Conservation (phyloP, 2,329 filamentous ascomycete genomes). For the Monilinia fructigena region DNA sequence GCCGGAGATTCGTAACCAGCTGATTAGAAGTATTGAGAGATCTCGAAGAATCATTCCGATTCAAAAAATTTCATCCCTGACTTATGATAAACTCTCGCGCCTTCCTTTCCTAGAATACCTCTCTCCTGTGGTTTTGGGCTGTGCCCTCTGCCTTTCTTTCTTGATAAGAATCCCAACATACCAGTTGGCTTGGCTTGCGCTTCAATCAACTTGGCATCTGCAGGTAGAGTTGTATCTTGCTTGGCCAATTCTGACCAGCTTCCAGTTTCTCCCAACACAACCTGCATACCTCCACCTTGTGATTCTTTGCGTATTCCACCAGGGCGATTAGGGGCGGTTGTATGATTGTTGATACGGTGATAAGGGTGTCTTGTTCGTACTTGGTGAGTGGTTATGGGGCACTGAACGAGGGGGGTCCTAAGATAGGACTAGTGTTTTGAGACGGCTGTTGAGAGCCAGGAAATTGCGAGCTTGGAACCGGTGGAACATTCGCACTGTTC, state of each 20-base stretch:
- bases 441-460: conserved; percentile 29
- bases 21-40: not conserved
- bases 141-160: conserved; percentile 85
- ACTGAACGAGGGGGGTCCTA: conserved; percentile 22
- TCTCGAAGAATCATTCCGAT: conserved; percentile 9
- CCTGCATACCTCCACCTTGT: conserved; percentile 72
- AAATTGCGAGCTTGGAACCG: conserved; percentile 31
- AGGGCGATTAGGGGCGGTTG: conserved; percentile 30
- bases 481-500: conserved; percentile 29
- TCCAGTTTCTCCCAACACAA: conserved; percentile 83
- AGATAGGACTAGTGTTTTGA: conserved; percentile 16
- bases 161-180: conserved; percentile 84
- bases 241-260: conserved; percentile 91
- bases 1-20: conserved; percentile 2
- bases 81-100: conserved; percentile 79
- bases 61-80: conserved; percentile 23
- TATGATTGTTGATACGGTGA: conserved; percentile 38
- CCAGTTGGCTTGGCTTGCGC: conserved; percentile 63
- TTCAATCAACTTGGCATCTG: conserved; percentile 58
- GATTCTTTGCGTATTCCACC: conserved; percentile 36
- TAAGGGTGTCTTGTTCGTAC: conserved; percentile 28
- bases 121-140: conserved; percentile 94
- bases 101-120: conserved; percentile 92
- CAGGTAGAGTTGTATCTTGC: conserved; percentile 72
- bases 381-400: conserved; percentile 13